These are phyloP conservation scores for Xylaria sp. DNA, from an alignment of 2,329 filamentous ascomycete genomes.

Conservation along the genomic window DNA sequence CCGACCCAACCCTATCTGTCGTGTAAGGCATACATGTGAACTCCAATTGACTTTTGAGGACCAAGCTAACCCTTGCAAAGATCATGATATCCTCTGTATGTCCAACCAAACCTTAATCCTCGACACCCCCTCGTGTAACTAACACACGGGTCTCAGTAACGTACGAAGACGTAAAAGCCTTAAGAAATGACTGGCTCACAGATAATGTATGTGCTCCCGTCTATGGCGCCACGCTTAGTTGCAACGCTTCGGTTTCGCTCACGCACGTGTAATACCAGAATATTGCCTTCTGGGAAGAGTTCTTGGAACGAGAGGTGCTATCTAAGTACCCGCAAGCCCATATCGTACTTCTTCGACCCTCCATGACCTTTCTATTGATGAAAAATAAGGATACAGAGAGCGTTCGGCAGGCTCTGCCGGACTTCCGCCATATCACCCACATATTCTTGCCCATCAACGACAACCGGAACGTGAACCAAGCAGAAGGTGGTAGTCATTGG, in stretches of 20 bases:
- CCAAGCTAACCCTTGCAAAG: conserved; percentile 44
- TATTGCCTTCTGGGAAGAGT: conserved; percentile 99
- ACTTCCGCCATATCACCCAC: conserved; percentile 85
- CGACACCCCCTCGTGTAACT: conserved; percentile 26
- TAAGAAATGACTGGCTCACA: conserved; percentile 94
- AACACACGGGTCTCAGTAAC: conserved; percentile 70
- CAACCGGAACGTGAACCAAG: conserved; percentile 75
- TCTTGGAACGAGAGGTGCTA: conserved; percentile 89
- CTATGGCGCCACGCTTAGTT: conserved; percentile 6
- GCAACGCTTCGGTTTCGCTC: conserved; percentile 34
- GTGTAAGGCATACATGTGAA: conserved; percentile 52
- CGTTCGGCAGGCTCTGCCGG: conserved; percentile 76
- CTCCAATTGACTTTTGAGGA: conserved; percentile 5
- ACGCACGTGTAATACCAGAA: conserved; percentile 65
- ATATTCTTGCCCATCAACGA: conserved; percentile 98
- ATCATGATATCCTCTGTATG: conserved; percentile 54
- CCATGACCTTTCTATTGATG: conserved; percentile 92
- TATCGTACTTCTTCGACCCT: conserved; percentile 90
- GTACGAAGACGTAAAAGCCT: conserved; percentile 85
- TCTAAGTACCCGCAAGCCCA: conserved; percentile 81
- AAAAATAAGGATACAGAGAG: conserved; percentile 70
- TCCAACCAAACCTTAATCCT: conserved; percentile 19
- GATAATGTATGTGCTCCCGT: conserved; percentile 77
- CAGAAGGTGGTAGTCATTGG: conserved; percentile 96
- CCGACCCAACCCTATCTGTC: conserved; percentile 58